Percentiles rank a stretch among this genome's conserved stretches.
These are phyloP conservation scores for Hypoxylon sp. DNA, from an alignment of 2,329 filamentous ascomycete species.

Conservation along the genomic window DNA sequence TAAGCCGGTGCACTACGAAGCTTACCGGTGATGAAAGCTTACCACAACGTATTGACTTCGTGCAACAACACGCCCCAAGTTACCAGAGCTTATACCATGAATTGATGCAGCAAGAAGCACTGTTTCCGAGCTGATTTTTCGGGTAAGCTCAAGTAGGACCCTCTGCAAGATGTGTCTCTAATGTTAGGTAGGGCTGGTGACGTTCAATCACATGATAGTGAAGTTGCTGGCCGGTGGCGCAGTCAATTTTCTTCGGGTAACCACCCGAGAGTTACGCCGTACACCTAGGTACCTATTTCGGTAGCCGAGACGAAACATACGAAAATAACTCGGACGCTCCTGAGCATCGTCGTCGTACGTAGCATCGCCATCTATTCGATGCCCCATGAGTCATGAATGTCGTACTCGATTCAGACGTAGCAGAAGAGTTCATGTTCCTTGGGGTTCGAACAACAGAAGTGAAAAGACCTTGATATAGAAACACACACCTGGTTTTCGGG, in stretches of 20 bases:
- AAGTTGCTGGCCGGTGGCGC: not conserved
- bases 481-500: not conserved
- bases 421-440: not conserved
- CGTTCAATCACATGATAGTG: not conserved
- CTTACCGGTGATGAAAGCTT: no score
- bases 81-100: no score
- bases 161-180: not conserved
- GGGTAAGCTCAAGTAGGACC: not conserved
- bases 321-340: not conserved
- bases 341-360: not conserved
- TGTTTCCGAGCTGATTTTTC: not conserved
- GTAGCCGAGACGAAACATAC: not conserved
- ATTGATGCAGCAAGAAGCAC: not conserved
- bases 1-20: no score
- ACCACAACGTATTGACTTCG: no score
- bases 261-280: no score
- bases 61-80: no score
- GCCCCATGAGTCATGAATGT: not conserved
- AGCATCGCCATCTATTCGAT: not conserved
- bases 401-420: slow-evolving; percentile 9
- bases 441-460: slow-evolving; percentile 2
- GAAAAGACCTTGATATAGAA: slow-evolving; percentile 10
- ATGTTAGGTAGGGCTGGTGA: not conserved
- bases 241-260: not conserved
- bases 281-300: no score